phyloP scores from a whole-genome alignment of 169 alveolate species.

The Plasmodium falciparum region DNA sequence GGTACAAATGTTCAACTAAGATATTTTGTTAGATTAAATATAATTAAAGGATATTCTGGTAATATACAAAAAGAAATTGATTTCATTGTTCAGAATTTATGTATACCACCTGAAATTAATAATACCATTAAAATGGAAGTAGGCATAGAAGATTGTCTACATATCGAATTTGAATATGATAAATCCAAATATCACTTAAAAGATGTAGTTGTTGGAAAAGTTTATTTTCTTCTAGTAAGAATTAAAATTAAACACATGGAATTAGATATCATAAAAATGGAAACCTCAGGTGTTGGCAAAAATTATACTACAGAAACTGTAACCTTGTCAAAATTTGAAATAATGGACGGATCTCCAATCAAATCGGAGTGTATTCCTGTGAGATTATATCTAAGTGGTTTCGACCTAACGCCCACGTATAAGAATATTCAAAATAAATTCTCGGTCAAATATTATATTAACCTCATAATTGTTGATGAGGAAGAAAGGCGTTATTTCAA shows the following conservation, averaged over 20 bases:
- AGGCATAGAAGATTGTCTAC: slow-evolving; percentile 99
- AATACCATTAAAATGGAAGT: slow-evolving; percentile 96
- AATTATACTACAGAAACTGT: slow-evolving; percentile 93
- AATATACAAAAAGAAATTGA: slow-evolving; percentile 94
- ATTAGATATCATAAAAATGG: slow-evolving; percentile 85
- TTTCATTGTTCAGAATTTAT: slow-evolving; percentile 94
- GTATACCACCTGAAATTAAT: slow-evolving; percentile 91
- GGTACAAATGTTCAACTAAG: slow-evolving; percentile 96
- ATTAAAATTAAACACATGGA: slow-evolving; percentile 99
- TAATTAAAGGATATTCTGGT: slow-evolving; percentile 93
- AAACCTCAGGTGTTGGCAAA: slow-evolving; percentile 78
- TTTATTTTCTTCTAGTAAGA: slow-evolving; percentile 96
- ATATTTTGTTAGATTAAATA: slow-evolving; percentile 94
- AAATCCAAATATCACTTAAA: slow-evolving; percentile 96
- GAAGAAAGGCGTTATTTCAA: slow-evolving; percentile 96
- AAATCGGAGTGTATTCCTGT: slow-evolving; percentile 97
- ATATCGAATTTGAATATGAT: slow-evolving; percentile 95
- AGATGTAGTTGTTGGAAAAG: slow-evolving; percentile 98
- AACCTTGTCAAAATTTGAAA: slow-evolving; percentile 97
- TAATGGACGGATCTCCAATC: slow-evolving; percentile 99
- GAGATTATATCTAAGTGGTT: slow-evolving; percentile 96
- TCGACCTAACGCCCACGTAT: slow-evolving; percentile 98
- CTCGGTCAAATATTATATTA: slow-evolving; percentile 96
- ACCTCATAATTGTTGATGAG: slow-evolving; percentile 98
- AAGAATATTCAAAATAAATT: slow-evolving; percentile 96